These are phyloP conservation scores for Leptodermis oblonga DNA, from an alignment of 257 asterid genomes.

Conservation along the genomic window DNA sequence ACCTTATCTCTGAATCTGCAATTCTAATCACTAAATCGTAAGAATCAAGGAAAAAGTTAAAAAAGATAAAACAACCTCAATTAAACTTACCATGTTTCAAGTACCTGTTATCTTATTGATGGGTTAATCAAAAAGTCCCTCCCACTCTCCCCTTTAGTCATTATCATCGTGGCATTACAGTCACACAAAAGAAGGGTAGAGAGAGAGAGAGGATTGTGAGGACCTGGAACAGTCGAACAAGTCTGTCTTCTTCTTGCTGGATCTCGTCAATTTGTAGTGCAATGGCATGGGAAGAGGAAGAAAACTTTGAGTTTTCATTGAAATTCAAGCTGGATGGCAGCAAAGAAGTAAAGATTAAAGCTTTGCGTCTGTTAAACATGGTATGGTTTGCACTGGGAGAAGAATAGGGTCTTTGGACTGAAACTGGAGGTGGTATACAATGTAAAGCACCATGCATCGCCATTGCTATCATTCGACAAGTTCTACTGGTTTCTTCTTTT, in stretches of 20 bases:
- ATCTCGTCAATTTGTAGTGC: constrained; percentile 45
- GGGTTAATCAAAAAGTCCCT: too few species aligned
- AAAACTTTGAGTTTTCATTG: constrained; percentile 19
- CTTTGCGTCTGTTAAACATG: constrained; percentile 40
- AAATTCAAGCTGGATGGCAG: constrained; percentile 27
- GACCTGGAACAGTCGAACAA: constrained; percentile 68
- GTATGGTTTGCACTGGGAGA: constrained; percentile 22
- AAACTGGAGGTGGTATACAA: constrained; percentile 24
- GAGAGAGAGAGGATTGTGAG: background rate
- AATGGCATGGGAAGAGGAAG: constrained; percentile 36
- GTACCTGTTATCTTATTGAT: too few species aligned
- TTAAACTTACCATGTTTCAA: too few species aligned
- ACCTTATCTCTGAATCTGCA: too few species aligned
- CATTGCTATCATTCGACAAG: constrained; percentile 21
- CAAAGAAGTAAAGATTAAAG: constrained; percentile 49
- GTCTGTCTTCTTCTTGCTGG: constrained; percentile 52
- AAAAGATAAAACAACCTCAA: too few species aligned
- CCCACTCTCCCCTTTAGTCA: too few species aligned
- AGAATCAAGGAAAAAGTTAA: too few species aligned
- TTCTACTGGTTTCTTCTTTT: background rate
- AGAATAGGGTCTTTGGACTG: constrained; percentile 17
- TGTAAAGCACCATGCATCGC: constrained; percentile 29
- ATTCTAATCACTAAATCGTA: too few species aligned
- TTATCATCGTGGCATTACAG: too few species aligned
- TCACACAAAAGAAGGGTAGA: background rate